Percentiles rank a stretch among this genome's conserved stretches.
Evolutionary conservation across 1,284 basidiomycete genomes (phyloP).

Genomic region (Xanthoconium separans): DNA sequence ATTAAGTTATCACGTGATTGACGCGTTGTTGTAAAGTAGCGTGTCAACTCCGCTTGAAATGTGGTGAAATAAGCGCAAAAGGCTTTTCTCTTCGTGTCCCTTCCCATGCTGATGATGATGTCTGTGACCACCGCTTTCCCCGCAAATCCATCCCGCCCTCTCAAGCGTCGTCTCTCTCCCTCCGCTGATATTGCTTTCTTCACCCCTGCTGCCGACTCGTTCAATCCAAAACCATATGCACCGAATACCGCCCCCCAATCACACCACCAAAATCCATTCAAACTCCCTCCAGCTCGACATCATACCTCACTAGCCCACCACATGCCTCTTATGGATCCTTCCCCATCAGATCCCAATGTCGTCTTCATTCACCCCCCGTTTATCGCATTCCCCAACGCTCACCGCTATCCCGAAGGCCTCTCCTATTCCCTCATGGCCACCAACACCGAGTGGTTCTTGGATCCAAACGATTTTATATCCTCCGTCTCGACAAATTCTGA

Average conservation of each 20-base stretch:
- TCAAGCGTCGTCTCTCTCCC: conserved; percentile 50
- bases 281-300: conserved; percentile 26
- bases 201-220: conserved; percentile 55
- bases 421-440: conserved; percentile 66
- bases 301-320: conserved; percentile 44
- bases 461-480: conserved; percentile 60
- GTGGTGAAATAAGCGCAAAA: conserved; percentile 28
- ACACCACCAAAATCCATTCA: conserved; percentile 19
- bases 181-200: conserved; percentile 53
- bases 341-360: conserved; percentile 55
- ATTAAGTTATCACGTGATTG: conserved; percentile 26
- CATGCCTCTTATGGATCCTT: conserved; percentile 63
- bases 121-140: neutral
- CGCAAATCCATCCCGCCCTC: conserved; percentile 26
- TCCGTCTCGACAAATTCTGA: conserved; percentile 45
- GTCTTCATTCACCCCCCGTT: conserved; percentile 74
- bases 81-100: conserved; percentile 19
- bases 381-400: conserved; percentile 56
- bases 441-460: conserved; percentile 76
- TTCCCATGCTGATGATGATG: no score
- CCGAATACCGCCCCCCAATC: conserved; percentile 33
- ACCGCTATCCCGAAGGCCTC: conserved; percentile 62
- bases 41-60: conserved; percentile 44
- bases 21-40: conserved; percentile 29
- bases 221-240: conserved; percentile 58